Conservation (phyloP, 768 basidiomycete genomes). For the Boletellus ananas region DNA sequence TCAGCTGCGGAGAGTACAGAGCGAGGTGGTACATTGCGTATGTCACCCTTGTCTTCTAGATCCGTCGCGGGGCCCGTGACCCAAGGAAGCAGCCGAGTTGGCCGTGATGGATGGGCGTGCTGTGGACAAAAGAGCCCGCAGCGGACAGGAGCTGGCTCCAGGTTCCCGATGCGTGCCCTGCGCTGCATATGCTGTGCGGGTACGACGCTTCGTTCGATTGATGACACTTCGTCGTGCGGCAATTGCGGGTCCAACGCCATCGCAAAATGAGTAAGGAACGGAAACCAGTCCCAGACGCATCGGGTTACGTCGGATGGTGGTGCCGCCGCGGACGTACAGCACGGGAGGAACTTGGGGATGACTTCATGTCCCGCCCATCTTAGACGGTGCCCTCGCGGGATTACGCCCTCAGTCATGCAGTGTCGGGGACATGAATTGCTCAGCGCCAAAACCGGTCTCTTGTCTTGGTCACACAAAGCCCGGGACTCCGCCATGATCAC, state of each 20-base stretch:
- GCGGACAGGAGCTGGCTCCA: slow-evolving; percentile 9
- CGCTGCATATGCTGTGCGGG: slow-evolving; percentile 11
- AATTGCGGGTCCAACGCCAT: slow-evolving; percentile 12
- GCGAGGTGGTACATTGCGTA: slow-evolving; percentile 12
- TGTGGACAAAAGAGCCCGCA: slow-evolving; percentile 13
- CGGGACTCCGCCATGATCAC: slow-evolving; percentile 4
- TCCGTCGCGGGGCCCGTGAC: slow-evolving; percentile 6
- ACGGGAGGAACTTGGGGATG: slow-evolving; percentile 10
- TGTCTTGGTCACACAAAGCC: slow-evolving; percentile 8
- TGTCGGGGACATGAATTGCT: background rate
- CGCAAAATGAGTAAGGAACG: slow-evolving; percentile 3
- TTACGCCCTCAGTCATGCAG: background rate
- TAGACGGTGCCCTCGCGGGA: too few species aligned
- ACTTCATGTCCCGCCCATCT: too few species aligned
- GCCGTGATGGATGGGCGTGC: slow-evolving; percentile 15
- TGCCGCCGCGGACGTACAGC: slow-evolving; percentile 13
- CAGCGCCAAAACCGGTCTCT: slow-evolving; percentile 6
- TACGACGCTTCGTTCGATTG: slow-evolving; percentile 1
- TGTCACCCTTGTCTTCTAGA: slow-evolving; percentile 15
- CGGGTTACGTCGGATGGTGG: slow-evolving; percentile 10
- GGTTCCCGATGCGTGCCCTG: slow-evolving; percentile 16
- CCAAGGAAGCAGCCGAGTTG: slow-evolving; percentile 11
- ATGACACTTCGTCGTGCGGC: slow-evolving; percentile 6
- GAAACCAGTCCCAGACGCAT: background rate
- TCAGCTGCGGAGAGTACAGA: slow-evolving; percentile 11